Evolutionary conservation across 1,139 yeast species (phyloP), one percentile per base, ranked within the genome.

Genomic region (Geotrichum citri-aurantii): DNA sequence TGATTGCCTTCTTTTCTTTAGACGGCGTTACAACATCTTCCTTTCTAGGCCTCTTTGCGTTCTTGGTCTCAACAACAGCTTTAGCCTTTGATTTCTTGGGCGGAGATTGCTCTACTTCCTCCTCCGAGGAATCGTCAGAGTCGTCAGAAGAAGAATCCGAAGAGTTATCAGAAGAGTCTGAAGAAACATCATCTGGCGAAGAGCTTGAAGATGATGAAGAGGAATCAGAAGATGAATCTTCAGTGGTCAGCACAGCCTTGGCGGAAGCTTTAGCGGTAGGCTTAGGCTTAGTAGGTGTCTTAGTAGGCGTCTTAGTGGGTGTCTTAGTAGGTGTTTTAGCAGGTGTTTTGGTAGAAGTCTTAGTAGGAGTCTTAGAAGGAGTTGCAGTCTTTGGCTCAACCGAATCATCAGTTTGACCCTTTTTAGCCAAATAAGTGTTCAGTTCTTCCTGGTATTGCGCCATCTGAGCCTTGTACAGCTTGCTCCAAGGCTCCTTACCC

Each of bases 401-500:
- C 12, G n/a, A 21, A n/a, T 21, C 48, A 23, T 46, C 52, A 17
- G 51, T 48, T n/a, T 33, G 42, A 37, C 42, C 21, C 62, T 67
- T 67, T 65, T 76, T 79, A 71, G 81, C 82, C 63, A 84, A 75
- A 71, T 88, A 90, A 62, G 79, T 81, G 65, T 81, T 85, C 74
- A 85, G 83, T 64, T 79, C 85, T 60, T 74, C 77, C 65, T 84
- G 86, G 73, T 89, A 89, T 59, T 74, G 77, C 64, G 76, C 81
- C 71, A 85, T 78, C 66, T 87, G 88, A 57, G 79, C 79, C 63
- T 80, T 82, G 72, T 90, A 89, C 62, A 85, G 82, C 65, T 81
- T 82, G 71, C 85, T 87, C 93, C 95, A 91, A 65, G 81, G 81
- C 61, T 79, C 81, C 73, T 86, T 88, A 69, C 87, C 93, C 37